Base-by-base conservation (phyloP, 1,139 yeast genomes). In the Debaryomyces nepalensis region DNA sequence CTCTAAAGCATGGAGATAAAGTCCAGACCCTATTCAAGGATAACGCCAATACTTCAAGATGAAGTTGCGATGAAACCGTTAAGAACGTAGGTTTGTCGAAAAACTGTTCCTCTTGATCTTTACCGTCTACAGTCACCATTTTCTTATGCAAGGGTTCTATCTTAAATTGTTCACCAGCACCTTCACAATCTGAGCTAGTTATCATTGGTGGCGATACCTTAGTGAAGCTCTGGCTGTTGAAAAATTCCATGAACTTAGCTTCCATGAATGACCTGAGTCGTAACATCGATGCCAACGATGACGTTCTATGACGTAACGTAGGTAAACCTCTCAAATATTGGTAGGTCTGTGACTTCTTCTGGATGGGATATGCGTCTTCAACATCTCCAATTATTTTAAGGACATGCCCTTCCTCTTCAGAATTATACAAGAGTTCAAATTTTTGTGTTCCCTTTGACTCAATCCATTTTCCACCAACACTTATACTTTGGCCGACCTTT, bases 101-200 rank as follows among this genome's bases (percentile, higher is more conserved):
- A 58, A 89, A 90, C 24, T 53, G 53, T 7, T 49, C 49, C 11
- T 62, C 62, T 10, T 54, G 42, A 5, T 41, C 50, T 34, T 58
- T 54, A 5, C 53, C 53, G 20, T 53, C 43, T 5, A 42, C 41
- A 5, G 37, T 27, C 4, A 40, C 40, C 0, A 42, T 51, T 8
- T 45, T 37, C 31, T 52, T 51, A 5, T 49, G 30, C 23, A 58
- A 45, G 4, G 78, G 64, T 50, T 73, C 77, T 8, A 88, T 66
- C 32, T 63, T 63, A 50, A 93, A 93, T 47, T 87, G 80, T 58
- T 93, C 98, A 2, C 99, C 98, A 0, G 97, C 98, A 12, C 99
- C 99, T 68, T 95, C 99, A 60, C 99, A 93, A 59, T 95, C 99
- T 2, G 96, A 82, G 7, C 89, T 74, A 0, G 99, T 93, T 19